Percentiles rank a stretch among this genome's conserved stretches.
phyloP scores from a whole-genome alignment of 2,329 filamentous ascomycete species.

The Fusarium decemcellulare region DNA sequence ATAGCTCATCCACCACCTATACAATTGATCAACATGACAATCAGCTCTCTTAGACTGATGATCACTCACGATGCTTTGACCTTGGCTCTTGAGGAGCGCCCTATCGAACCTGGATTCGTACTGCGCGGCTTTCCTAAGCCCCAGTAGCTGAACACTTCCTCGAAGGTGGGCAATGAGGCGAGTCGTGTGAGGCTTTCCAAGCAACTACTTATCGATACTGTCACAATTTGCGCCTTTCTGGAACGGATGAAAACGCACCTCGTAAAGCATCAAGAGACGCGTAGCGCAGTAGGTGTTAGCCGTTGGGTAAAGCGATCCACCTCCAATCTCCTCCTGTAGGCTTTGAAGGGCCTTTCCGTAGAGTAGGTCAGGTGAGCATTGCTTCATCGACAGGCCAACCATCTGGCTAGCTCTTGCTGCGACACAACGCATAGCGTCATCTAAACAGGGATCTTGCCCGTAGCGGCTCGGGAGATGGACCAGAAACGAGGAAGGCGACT shows the following conservation, averaged over 20 bases:
- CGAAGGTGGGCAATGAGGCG: background rate
- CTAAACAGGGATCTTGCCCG: background rate
- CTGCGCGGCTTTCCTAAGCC: background rate
- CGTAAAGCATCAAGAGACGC: background rate
- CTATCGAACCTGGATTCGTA: background rate
- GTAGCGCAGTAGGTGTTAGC: background rate
- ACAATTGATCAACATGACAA: background rate
- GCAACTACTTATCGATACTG: background rate
- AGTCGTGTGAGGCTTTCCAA: background rate
- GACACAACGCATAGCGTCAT: slow-evolving; percentile 4
- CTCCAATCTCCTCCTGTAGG: background rate
- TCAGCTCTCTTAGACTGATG: background rate
- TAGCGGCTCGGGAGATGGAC: background rate
- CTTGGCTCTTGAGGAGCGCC: background rate
- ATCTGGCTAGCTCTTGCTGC: background rate
- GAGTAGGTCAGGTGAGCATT: background rate
- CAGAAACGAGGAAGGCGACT: background rate
- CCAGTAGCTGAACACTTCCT: background rate
- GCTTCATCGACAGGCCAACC: background rate
- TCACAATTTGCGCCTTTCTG: background rate
- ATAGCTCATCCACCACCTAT: background rate
- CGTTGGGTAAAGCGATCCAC: background rate
- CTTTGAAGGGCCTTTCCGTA: background rate
- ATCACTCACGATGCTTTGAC: background rate
- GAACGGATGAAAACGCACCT: background rate